phyloP scores from a whole-genome alignment of 306 rosid species.

The Alnus glutinosa region DNA sequence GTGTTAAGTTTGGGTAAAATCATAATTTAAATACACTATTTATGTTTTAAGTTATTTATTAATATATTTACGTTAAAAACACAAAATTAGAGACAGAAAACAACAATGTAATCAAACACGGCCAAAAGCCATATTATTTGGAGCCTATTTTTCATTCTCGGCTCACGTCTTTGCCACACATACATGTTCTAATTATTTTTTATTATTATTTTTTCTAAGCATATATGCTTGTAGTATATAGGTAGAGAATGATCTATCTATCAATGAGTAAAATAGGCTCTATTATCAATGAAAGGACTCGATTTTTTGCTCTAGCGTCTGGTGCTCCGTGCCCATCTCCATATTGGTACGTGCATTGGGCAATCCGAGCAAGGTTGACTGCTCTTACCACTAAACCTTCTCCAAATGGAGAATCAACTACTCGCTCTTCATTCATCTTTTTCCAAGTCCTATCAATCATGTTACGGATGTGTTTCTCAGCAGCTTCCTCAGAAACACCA shows the following conservation, averaged over 20 bases:
- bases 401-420: constrained; percentile 29
- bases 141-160: too few species aligned
- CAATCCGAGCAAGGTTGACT: constrained; percentile 50
- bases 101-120: too few species aligned
- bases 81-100: too few species aligned
- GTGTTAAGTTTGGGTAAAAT: too few species aligned
- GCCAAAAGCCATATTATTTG: too few species aligned
- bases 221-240: too few species aligned
- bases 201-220: too few species aligned
- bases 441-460: constrained; percentile 52
- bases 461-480: constrained; percentile 1
- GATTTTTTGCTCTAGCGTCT: constrained; percentile 25
- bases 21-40: too few species aligned
- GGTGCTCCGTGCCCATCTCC: constrained; percentile 69
- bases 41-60: too few species aligned
- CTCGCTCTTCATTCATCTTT: constrained; percentile 43
- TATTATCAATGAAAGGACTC: constrained; percentile 36
- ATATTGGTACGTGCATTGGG: constrained; percentile 53
- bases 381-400: constrained; percentile 37
- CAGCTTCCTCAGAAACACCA: constrained; percentile 27
- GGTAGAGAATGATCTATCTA: neutral
- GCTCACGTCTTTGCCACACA: too few species aligned
- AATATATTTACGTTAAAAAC: too few species aligned
- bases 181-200: too few species aligned
- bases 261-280: constrained; percentile 32